phyloP scores from a whole-genome alignment of 2,329 filamentous ascomycete species.

The Triangularia verruculosa region DNA sequence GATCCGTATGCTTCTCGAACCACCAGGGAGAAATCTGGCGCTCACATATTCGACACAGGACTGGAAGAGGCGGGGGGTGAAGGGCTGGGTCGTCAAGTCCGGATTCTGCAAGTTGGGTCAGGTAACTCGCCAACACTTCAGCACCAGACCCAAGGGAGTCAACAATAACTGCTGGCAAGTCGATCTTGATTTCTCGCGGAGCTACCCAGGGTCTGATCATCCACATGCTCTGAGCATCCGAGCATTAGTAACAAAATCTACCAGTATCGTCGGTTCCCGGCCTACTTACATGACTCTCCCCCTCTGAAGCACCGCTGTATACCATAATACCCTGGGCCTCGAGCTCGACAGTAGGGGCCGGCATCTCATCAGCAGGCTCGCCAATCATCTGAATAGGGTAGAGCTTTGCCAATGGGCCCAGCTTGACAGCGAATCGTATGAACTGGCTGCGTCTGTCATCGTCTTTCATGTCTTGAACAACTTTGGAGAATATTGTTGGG shows the following conservation, averaged over 20 bases:
- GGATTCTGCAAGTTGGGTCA: constrained; percentile 83
- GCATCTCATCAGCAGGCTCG: constrained; percentile 37
- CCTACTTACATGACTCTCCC: constrained; percentile 79
- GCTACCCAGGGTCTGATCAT: constrained; percentile 92
- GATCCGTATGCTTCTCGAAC: constrained; percentile 98
- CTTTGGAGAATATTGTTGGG: constrained; percentile 74
- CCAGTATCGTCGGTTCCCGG: too few species aligned
- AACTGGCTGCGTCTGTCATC: constrained; percentile 93
- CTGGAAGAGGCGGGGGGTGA: constrained; percentile 76
- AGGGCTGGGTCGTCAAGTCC: constrained; percentile 71
- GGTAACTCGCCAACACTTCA: constrained; percentile 89
- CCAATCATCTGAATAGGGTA: constrained; percentile 44
- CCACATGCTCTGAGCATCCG: constrained; percentile 80
- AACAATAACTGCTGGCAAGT: constrained; percentile 83
- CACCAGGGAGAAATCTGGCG: constrained; percentile 97
- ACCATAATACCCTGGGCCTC: constrained; percentile 99
- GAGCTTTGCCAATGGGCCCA: constrained; percentile 68
- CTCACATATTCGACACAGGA: constrained; percentile 95
- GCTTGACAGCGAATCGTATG: constrained; percentile 71
- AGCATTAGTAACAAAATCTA: not conserved
- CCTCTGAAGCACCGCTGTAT: constrained; percentile 82
- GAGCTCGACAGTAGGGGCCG: constrained; percentile 64
- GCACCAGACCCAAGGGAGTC: constrained; percentile 93
- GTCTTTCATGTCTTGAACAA: constrained; percentile 82
- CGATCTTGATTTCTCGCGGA: constrained; percentile 91